phyloP scores from a whole-genome alignment of 768 basidiomycete species.

The Podaxis sp. region DNA sequence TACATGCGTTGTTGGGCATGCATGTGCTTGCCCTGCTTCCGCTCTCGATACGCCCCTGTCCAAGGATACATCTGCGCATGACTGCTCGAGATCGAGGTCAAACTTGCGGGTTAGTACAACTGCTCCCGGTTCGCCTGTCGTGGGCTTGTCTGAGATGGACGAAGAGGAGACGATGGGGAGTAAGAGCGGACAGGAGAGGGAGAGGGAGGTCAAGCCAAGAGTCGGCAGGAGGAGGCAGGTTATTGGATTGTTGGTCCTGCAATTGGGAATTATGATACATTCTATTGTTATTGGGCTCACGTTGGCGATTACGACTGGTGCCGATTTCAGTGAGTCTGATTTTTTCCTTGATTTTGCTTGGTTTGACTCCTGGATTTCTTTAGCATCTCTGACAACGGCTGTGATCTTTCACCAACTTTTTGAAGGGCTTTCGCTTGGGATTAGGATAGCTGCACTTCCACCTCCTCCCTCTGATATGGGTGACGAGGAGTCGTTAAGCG shows the following conservation, averaged over 20 bases:
- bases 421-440: slow-evolving; percentile 81
- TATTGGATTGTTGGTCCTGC: slow-evolving; percentile 78
- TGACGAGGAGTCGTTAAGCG: slow-evolving; percentile 5
- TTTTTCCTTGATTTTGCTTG: not conserved
- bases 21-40: slow-evolving; percentile 7
- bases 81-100: not conserved
- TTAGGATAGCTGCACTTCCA: slow-evolving; percentile 72
- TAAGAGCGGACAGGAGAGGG: slow-evolving; percentile 14
- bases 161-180: slow-evolving; percentile 12
- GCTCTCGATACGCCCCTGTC: not conserved
- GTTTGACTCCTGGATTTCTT: not conserved
- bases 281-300: slow-evolving; percentile 81
- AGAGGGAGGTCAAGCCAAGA: slow-evolving; percentile 25
- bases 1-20: slow-evolving; percentile 5
- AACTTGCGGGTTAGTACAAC: not conserved
- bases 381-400: slow-evolving; percentile 73
- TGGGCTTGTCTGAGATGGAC: not conserved
- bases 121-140: not conserved
- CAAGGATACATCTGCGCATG: not conserved
- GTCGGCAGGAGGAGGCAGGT: slow-evolving; percentile 64
- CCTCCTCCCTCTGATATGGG: slow-evolving; percentile 22
- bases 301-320: slow-evolving; percentile 63
- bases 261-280: slow-evolving; percentile 85
- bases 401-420: slow-evolving; percentile 84
- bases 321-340: slow-evolving; percentile 63